Conservation (phyloP, 768 basidiomycete genomes). For the Termitomyces sp. region DNA sequence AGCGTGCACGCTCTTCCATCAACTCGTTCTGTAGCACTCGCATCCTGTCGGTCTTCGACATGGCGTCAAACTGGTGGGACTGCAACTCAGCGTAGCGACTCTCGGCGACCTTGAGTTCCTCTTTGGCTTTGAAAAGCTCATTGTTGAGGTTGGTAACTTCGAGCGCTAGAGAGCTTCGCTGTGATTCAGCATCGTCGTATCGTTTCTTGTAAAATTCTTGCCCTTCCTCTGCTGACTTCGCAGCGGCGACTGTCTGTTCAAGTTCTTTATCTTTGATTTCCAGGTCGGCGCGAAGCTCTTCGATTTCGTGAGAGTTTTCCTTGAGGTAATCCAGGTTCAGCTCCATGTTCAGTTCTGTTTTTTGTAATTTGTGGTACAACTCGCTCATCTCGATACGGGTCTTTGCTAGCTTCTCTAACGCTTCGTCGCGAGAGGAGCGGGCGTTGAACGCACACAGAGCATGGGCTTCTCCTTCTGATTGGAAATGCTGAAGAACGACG, state of each 20-base stretch:
- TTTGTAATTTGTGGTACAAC: constrained; percentile 21
- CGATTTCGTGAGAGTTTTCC: constrained; percentile 30
- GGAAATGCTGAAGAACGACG: constrained; percentile 37
- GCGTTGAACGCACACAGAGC: neutral
- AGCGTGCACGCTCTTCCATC: constrained; percentile 62
- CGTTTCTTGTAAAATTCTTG: constrained; percentile 38
- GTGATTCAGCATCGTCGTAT: constrained; percentile 58
- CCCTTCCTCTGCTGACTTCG: constrained; percentile 26
- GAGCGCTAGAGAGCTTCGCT: constrained; percentile 63
- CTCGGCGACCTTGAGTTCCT: constrained; percentile 55
- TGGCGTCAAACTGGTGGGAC: constrained; percentile 60
- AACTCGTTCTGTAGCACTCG: constrained; percentile 60
- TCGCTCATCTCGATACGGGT: constrained; percentile 19
- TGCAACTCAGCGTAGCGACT: constrained; percentile 59
- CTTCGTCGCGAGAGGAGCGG: constrained; percentile 8
- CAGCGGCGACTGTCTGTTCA: constrained; percentile 26
- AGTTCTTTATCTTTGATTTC: constrained; percentile 28
- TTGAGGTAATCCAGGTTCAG: constrained; percentile 31
- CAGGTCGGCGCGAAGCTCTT: constrained; percentile 33
- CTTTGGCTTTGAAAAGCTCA: constrained; percentile 51
- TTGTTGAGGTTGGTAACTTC: constrained; percentile 60
- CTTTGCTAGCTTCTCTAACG: constrained; percentile 9
- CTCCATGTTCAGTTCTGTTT: constrained; percentile 27
- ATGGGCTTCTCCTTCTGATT: constrained; percentile 21
- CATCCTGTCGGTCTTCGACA: constrained; percentile 55